Evolutionary conservation across 164 flowering plant genomes (phyloP), one percentile per base, ranked within the genome.

Genomic region (Magnolia officinalis): DNA sequence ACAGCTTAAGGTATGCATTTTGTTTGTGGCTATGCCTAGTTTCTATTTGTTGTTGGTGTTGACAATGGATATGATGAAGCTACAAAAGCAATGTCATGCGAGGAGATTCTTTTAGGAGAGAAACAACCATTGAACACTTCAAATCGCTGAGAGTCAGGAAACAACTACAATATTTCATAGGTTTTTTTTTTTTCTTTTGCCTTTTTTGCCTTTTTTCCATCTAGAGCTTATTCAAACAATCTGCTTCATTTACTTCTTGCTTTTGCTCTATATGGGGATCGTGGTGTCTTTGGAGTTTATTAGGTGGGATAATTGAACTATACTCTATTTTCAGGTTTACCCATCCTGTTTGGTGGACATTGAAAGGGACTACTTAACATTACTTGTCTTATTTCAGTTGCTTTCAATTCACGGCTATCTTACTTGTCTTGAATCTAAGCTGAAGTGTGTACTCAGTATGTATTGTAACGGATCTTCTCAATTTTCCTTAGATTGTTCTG

Each of bases 321-420:
- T 45, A 66, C 61, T 79, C 9, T 75, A 14, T 52, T 77, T 85
- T 81, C 90, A 96, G 98, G 96, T 91, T 31, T 78, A 84, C 63
- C 79, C 93, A n/a, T 88, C 83, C 70, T 70, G 88, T 76, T 80
- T 94, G 78, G 86, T 90, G 16, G 92, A 90, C 18, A 77, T 78
- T 16, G 95, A 90, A 86, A 88, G 95, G 87, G 98, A 92, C 85
- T 91, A 86, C 82, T 52, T 88, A 49, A 90, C 98, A 19, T 63
- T 80, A 26, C 19, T 61, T 58, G 72, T 2, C 8, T 63, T 29
- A 11, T 61, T 50, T 75, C 8, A 63, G 67, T 73, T 59, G 21
- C 26, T 77, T 23, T 24, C 4, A 21, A 61, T 52, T 19, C 6
- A 29, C 21, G 65, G 16, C 37, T 20, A 1, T 49, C 23, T 37